phyloP scores from a whole-genome alignment of 306 rosid species.

The Malus asiatica region DNA sequence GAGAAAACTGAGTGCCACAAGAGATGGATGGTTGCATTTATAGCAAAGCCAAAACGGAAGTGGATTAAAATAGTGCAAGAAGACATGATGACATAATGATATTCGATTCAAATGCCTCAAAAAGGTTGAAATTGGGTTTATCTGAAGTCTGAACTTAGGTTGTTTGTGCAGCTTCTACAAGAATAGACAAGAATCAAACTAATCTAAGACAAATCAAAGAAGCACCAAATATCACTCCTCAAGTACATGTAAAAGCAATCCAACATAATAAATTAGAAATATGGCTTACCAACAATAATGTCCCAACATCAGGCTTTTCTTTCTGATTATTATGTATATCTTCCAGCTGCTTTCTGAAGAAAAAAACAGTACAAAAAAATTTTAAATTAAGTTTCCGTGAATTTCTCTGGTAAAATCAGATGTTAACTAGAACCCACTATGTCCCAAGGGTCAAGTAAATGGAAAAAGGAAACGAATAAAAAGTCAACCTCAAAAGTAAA shows the following conservation, averaged over 20 bases:
- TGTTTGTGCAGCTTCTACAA: neutral
- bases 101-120: neutral
- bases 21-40: neutral
- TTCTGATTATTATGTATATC: slow-evolving; percentile 74
- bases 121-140: neutral
- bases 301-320: slow-evolving; percentile 96
- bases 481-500: neutral
- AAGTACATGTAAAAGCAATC: slow-evolving; percentile 2
- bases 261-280: neutral
- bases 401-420: neutral
- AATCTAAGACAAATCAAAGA: neutral
- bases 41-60: neutral
- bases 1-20: neutral
- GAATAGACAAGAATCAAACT: neutral
- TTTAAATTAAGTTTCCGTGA: neutral
- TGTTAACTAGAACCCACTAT: neutral
- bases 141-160: neutral
- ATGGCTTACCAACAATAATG: slow-evolving; percentile 69
- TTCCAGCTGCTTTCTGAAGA: slow-evolving; percentile 93
- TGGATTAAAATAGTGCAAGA: neutral
- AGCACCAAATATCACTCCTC: neutral
- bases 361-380: slow-evolving; percentile 23
- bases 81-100: neutral
- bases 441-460: neutral
- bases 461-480: neutral